phyloP scores from a whole-genome alignment of 2,329 filamentous ascomycete species.

The Aspergillus sp. region DNA sequence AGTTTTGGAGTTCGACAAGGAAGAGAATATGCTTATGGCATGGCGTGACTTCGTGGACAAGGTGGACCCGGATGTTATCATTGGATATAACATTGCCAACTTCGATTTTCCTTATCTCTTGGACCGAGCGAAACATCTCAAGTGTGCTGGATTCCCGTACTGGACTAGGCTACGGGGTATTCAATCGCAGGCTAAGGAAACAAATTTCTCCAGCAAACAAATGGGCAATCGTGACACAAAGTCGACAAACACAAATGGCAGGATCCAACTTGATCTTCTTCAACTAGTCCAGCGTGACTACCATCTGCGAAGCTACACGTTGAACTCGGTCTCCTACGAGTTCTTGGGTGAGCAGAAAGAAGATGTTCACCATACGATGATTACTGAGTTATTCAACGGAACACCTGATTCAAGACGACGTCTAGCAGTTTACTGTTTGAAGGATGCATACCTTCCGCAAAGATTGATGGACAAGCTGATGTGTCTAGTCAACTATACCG shows the following conservation, averaged over 20 bases:
- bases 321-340: slow-evolving; percentile 92
- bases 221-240: slow-evolving; percentile 96
- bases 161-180: slow-evolving; percentile 73
- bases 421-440: slow-evolving; percentile 90
- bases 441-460: slow-evolving; percentile 93
- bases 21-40: slow-evolving; percentile 82
- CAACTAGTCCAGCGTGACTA: slow-evolving; percentile 92
- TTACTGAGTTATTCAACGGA: slow-evolving; percentile 95
- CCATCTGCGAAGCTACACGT: slow-evolving; percentile 89
- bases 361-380: slow-evolving; percentile 98
- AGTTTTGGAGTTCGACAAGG: slow-evolving; percentile 72
- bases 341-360: slow-evolving; percentile 97
- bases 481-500: slow-evolving; percentile 97
- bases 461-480: slow-evolving; percentile 95
- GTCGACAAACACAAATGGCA: slow-evolving; percentile 86
- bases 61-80: slow-evolving; percentile 94
- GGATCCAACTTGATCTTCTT: slow-evolving; percentile 87
- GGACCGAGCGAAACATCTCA: slow-evolving; percentile 78
- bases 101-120: slow-evolving; percentile 97
- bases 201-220: slow-evolving; percentile 94
- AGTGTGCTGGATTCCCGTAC: slow-evolving; percentile 71
- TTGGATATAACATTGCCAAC: slow-evolving; percentile 97
- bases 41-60: slow-evolving; percentile 88
- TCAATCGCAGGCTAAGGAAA: slow-evolving; percentile 65
- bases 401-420: slow-evolving; percentile 86